These are phyloP conservation scores for Paraphysoderma sedebokerense DNA, from an alignment of 371 early-diverging fungal genomes.

Conservation along the genomic window DNA sequence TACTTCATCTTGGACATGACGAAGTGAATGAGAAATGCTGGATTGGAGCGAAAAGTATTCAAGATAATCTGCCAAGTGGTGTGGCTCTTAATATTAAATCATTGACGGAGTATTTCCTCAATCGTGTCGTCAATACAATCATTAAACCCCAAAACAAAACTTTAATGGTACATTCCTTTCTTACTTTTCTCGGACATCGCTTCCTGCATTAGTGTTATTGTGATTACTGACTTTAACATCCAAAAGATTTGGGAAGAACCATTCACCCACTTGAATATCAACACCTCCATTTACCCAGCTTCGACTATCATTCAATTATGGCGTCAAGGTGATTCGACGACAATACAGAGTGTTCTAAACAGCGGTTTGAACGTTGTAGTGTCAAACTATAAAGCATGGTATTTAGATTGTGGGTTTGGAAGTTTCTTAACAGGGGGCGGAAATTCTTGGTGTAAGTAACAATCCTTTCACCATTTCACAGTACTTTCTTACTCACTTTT, in stretches of 20 bases:
- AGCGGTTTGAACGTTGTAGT: constrained; percentile 35
- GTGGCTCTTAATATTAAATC: constrained; percentile 6
- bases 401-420: constrained; percentile 51
- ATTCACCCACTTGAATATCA: constrained; percentile 5
- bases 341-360: constrained; percentile 23
- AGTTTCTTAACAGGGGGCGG: constrained; percentile 17
- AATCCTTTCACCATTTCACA: not conserved
- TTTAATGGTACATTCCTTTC: too few relatives aligned
- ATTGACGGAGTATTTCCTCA: constrained; percentile 9
- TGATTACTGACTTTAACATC: constrained; percentile 2
- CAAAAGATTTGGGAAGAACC: constrained; percentile 26
- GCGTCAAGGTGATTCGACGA: constrained; percentile 17
- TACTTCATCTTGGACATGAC: constrained; percentile 61
- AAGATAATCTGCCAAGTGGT: constrained; percentile 8
- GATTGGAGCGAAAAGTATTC: constrained; percentile 13
- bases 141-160: not conserved
- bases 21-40: constrained; percentile 54
- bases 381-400: constrained; percentile 38
- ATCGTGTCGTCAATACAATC: constrained; percentile 6
- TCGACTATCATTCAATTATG: constrained; percentile 33
- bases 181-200: too few relatives aligned
- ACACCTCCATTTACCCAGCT: not conserved
- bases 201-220: not conserved
- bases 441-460: not conserved
- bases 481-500: too few relatives aligned